These are phyloP conservation scores for Lyophyllum semitale DNA, from an alignment of 768 basidiomycete genomes.

Conservation along the genomic window DNA sequence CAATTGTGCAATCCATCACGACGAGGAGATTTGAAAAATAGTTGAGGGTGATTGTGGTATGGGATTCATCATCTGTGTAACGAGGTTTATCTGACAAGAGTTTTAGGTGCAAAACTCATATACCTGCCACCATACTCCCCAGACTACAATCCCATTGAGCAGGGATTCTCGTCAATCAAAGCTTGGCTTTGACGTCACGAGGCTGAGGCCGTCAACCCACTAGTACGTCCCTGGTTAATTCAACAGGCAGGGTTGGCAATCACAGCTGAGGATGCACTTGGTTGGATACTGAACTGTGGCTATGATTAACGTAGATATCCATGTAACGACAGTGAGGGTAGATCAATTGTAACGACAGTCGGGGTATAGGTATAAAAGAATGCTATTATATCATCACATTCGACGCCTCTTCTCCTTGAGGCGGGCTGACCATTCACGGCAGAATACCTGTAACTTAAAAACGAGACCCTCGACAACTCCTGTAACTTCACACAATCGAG, in stretches of 20 bases:
- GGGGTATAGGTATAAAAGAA: too few species aligned
- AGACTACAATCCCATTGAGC: slow-evolving; percentile 30
- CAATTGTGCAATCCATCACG: slow-evolving; percentile 43
- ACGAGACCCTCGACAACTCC: slow-evolving; percentile 16
- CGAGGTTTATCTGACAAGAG: too few species aligned
- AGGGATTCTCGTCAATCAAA: slow-evolving; percentile 33
- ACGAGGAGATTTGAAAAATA: slow-evolving; percentile 30
- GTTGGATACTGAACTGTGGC: slow-evolving; percentile 24
- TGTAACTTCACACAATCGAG: slow-evolving; percentile 16
- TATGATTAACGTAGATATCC: too few species aligned
- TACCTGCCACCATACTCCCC: slow-evolving; percentile 19
- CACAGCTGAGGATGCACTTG: slow-evolving; percentile 17
- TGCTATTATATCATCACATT: too few species aligned
- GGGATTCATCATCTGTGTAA: too few species aligned
- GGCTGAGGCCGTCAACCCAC: slow-evolving; percentile 2
- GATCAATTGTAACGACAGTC: too few species aligned
- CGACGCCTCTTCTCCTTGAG: slow-evolving; percentile 11
- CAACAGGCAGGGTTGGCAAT: slow-evolving; percentile 18
- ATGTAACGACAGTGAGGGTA: too few species aligned
- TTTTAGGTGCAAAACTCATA: slow-evolving; percentile 9
- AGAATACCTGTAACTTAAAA: slow-evolving; percentile 11
- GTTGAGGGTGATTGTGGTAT: slow-evolving; percentile 28
- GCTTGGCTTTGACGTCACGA: slow-evolving; percentile 29
- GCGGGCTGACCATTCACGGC: slow-evolving; percentile 11
- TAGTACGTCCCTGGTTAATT: slow-evolving; percentile 22